A percentile compares a stretch with the other conserved stretches of the same genome.
phyloP scores from a whole-genome alignment of 208 protist species.

The Acanthamoeba healyi region DNA sequence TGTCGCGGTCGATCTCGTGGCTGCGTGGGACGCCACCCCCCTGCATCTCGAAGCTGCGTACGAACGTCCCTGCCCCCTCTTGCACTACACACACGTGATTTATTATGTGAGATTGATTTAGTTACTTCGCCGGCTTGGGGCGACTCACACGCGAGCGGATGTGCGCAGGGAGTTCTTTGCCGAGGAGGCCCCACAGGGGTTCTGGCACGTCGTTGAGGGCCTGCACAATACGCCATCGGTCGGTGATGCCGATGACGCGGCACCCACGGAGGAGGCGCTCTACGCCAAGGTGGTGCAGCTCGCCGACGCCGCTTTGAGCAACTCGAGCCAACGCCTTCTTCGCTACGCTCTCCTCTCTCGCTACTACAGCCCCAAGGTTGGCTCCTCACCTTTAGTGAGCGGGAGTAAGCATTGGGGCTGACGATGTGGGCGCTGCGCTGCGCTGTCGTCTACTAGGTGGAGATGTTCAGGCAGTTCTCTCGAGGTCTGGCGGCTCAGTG shows the following conservation, averaged over 20 bases:
- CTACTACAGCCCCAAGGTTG: conserved; percentile 51
- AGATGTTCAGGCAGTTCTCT: conserved; percentile 32
- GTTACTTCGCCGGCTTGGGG: not conserved
- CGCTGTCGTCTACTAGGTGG: not conserved
- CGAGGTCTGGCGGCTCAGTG: not conserved
- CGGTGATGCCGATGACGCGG: not conserved
- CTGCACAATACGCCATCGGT: not conserved
- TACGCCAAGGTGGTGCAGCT: not conserved
- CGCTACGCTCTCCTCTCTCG: conserved; percentile 3
- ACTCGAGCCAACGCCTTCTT: not conserved
- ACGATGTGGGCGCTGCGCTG: not conserved
- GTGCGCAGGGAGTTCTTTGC: conserved; percentile 48
- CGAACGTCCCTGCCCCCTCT: too few species aligned
- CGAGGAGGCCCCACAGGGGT: not conserved
- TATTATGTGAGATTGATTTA: not conserved
- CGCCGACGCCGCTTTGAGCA: not conserved
- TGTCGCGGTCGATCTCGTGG: not conserved
- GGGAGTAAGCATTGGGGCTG: not conserved
- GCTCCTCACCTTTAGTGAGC: not conserved
- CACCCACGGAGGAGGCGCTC: not conserved
- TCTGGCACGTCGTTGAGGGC: not conserved
- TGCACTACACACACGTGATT: too few species aligned
- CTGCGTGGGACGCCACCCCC: conserved; percentile 21
- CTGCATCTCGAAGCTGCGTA: conserved; percentile 52
- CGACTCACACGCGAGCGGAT: too few species aligned